phyloP scores from a whole-genome alignment of 768 basidiomycete species.

The Boletus patriciae region DNA sequence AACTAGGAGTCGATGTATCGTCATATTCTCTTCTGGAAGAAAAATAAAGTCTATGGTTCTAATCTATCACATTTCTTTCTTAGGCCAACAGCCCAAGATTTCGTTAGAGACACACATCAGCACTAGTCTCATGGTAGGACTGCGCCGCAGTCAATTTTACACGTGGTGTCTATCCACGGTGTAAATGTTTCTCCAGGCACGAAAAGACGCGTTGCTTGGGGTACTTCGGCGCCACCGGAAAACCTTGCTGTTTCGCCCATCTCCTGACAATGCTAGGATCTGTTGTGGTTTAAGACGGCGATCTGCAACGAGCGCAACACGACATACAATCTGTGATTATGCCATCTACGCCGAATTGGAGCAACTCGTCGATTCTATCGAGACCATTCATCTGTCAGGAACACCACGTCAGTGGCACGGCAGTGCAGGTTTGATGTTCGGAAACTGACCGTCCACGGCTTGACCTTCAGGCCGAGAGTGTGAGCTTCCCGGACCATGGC shows the following conservation, averaged over 20 bases:
- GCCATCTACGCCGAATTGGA: constrained; percentile 66
- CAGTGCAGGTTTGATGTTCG: not conserved
- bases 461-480: constrained; percentile 57
- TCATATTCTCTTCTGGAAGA: too few species aligned
- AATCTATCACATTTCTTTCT: not conserved
- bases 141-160: not conserved
- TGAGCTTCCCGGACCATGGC: constrained; percentile 72
- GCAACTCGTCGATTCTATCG: constrained; percentile 58
- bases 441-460: constrained; percentile 69
- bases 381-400: constrained; percentile 55
- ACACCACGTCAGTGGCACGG: not conserved
- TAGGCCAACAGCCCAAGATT: too few species aligned
- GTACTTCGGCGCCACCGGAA: constrained; percentile 54
- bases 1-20: too few species aligned
- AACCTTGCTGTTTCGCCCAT: constrained; percentile 53
- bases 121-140: not conserved
- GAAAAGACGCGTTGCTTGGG: constrained; percentile 58
- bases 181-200: constrained; percentile 55
- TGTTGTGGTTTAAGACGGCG: constrained; percentile 14
- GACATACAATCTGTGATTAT: constrained; percentile 70
- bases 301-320: not conserved
- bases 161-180: not conserved
- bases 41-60: too few species aligned
- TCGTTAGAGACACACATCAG: too few species aligned
- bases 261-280: constrained; percentile 60